Percentiles rank a stretch among this genome's conserved stretches.
Evolutionary conservation across 305 asterid species (phyloP).

Genomic region (Rubia tinctorum): DNA sequence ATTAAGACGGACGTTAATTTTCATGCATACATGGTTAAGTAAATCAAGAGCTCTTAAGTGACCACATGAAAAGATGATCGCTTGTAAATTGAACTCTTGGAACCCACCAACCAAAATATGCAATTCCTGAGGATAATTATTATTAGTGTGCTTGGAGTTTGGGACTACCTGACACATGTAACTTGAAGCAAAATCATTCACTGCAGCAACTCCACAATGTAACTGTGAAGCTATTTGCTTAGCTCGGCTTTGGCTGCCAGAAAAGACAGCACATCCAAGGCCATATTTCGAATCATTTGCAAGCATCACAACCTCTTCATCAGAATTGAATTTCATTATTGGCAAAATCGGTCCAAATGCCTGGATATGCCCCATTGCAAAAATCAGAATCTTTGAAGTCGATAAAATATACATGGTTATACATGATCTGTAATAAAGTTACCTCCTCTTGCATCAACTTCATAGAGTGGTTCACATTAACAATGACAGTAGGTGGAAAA

Average conservation of each 20-base stretch:
- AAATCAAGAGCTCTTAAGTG: background rate
- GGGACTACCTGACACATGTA: constrained; percentile 95
- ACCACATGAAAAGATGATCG: background rate
- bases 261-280: constrained; percentile 97
- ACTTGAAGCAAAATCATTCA: constrained; percentile 85
- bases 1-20: background rate
- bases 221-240: constrained; percentile 70
- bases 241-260: constrained; percentile 91
- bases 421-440: constrained; percentile 8
- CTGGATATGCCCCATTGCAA: constrained; percentile 40
- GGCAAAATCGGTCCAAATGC: constrained; percentile 99
- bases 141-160: background rate
- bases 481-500: constrained; percentile 91
- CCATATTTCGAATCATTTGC: constrained; percentile 96
- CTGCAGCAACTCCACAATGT: constrained; percentile 85
- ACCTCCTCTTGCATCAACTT: constrained; percentile 99
- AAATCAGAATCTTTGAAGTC: constrained; percentile 13
- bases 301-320: constrained; percentile 79
- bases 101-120: background rate
- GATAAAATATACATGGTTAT: constrained; percentile 7
- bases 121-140: background rate
- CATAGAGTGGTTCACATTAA: constrained; percentile 86
- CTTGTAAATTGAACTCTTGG: background rate
- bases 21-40: background rate
- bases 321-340: constrained; percentile 84